These are phyloP conservation scores for Chaetomiaceae sp. DNA, from an alignment of 2,329 filamentous ascomycete species.

Conservation along the genomic window DNA sequence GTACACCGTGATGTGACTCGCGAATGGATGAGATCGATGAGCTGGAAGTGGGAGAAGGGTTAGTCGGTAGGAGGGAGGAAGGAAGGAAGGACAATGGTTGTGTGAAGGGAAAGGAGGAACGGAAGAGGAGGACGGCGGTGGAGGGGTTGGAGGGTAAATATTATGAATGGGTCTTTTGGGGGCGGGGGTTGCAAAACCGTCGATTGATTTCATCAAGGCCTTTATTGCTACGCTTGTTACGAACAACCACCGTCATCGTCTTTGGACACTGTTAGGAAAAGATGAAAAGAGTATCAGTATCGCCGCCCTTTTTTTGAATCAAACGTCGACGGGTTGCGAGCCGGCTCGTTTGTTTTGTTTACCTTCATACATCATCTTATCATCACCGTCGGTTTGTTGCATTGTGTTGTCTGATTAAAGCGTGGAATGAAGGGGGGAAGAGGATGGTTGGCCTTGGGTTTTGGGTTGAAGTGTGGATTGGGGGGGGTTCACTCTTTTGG, in stretches of 20 bases:
- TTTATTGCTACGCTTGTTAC: neutral
- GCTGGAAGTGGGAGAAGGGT: neutral
- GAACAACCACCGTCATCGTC: neutral
- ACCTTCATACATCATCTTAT: too few relatives aligned
- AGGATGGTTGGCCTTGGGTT: too few relatives aligned
- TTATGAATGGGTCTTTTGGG: neutral
- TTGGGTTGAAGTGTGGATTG: too few relatives aligned
- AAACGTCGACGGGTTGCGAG: neutral
- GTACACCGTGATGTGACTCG: too few relatives aligned
- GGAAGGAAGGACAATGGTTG: neutral
- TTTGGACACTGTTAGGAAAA: neutral
- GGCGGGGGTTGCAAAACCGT: neutral
- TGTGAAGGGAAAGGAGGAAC: slow-evolving; percentile 17
- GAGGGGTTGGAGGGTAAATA: neutral
- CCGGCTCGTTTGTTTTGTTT: too few relatives aligned
- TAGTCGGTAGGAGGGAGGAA: neutral
- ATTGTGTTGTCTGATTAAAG: too few relatives aligned
- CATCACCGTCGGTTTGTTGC: too few relatives aligned
- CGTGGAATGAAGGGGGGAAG: too few relatives aligned
- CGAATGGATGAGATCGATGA: neutral
- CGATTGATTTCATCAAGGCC: neutral
- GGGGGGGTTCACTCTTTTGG: too few relatives aligned
- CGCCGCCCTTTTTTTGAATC: neutral
- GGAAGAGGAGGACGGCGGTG: neutral
- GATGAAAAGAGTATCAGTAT: neutral